These are phyloP conservation scores for Clathrospora elynae DNA, from an alignment of 2,329 filamentous ascomycete species.

Conservation along the genomic window DNA sequence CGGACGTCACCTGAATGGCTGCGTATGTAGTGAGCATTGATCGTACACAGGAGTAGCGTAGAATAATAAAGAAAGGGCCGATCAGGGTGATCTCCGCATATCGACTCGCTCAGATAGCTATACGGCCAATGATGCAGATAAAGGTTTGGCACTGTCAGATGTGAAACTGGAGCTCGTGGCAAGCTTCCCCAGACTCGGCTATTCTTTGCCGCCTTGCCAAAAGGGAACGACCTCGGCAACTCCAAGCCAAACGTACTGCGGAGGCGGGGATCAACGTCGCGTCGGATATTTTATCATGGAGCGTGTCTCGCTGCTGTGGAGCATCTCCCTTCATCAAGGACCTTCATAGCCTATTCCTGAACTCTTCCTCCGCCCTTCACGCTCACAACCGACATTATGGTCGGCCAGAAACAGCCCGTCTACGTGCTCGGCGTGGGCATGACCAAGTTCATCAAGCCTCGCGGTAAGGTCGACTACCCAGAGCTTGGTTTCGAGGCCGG, in stretches of 20 bases:
- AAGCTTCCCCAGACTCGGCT: constrained; percentile 18
- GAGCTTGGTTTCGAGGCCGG: constrained; percentile 93
- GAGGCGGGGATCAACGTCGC: constrained; percentile 23
- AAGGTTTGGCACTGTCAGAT: too few species aligned
- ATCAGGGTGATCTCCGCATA: too few species aligned
- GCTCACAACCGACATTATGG: constrained; percentile 51
- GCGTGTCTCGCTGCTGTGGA: constrained; percentile 5
- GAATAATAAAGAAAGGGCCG: too few species aligned
- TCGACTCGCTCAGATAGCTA: too few species aligned
- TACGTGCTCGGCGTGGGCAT: constrained; percentile 98
- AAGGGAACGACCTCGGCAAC: constrained; percentile 34
- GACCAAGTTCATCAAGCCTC: constrained; percentile 98
- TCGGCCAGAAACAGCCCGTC: constrained; percentile 60
- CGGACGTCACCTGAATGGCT: too few species aligned
- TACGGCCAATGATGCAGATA: too few species aligned
- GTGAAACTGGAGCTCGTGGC: not conserved
- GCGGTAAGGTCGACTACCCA: constrained; percentile 91
- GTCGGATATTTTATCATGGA: constrained; percentile 21
- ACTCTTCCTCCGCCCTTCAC: not conserved
- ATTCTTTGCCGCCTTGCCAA: constrained; percentile 25
- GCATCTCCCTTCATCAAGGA: constrained; percentile 1
- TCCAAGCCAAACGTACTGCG: constrained; percentile 21
- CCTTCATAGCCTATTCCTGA: not conserved
- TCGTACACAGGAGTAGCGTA: too few species aligned
- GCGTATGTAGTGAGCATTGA: too few species aligned